A percentile compares a stretch with the other conserved stretches of the same genome.
Evolutionary conservation across 345 rosid genomes (phyloP).

Genomic region (Chamaenerion angustifolium): DNA sequence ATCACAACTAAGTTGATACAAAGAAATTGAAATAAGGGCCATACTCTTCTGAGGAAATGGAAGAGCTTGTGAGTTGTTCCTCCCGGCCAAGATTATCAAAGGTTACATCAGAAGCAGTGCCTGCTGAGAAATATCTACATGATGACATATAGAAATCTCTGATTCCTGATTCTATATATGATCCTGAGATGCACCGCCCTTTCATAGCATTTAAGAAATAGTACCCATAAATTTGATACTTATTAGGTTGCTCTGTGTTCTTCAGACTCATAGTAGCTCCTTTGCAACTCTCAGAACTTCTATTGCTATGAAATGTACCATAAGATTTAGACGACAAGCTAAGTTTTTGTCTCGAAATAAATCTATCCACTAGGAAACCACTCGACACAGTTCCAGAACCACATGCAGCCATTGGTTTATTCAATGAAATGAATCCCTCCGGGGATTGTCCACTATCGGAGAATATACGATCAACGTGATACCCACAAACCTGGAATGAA

Average conservation of each 20-base stretch:
- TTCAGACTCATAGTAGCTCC: constrained; percentile 54
- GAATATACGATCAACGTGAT: constrained; percentile 58
- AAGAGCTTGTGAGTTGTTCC: constrained; percentile 36
- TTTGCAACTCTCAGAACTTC: constrained; percentile 18
- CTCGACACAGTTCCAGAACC: constrained; percentile 27
- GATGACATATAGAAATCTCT: constrained; percentile 45
- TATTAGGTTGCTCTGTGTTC: constrained; percentile 25
- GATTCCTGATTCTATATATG: constrained; percentile 22
- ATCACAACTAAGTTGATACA: background rate
- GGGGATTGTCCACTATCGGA: constrained; percentile 22
- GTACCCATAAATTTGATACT: constrained; percentile 35
- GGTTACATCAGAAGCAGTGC: constrained; percentile 55
- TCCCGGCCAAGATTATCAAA: constrained; percentile 42
- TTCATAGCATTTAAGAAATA: constrained; percentile 34
- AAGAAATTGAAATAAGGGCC: constrained; percentile 10
- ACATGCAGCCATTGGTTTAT: constrained; percentile 40
- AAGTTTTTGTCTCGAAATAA: constrained; percentile 20
- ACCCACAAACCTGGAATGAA: constrained; percentile 72
- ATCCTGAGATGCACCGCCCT: constrained; percentile 28
- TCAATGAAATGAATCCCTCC: constrained; percentile 15
- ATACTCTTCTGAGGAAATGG: constrained; percentile 42
- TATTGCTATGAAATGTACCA: constrained; percentile 17
- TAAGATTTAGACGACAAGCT: constrained; percentile 11
- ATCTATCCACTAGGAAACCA: constrained; percentile 20
- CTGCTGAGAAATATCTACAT: constrained; percentile 31